Evolutionary conservation across 2,329 filamentous ascomycete genomes (phyloP), one percentile per base, ranked within the genome.

Genomic region (Aureobasidium sp.): DNA sequence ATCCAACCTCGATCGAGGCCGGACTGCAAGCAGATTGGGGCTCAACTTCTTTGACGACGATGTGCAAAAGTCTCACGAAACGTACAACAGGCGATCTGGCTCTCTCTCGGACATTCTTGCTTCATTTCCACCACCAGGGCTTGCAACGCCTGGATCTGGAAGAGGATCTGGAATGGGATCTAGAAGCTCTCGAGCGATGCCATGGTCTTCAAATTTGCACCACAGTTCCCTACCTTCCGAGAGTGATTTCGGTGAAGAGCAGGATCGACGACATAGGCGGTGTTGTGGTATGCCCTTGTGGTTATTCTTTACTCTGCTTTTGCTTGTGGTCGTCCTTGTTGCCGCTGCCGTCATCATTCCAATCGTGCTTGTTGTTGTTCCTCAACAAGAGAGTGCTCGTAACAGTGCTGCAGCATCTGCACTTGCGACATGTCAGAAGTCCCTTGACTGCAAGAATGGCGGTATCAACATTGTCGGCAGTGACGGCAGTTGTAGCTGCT

Each of bases 281-380:
- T 94, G 86, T 69, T 98, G 91, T 64, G 91, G 91, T 14, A 78
- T 97, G 61, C 86, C 89, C 2, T 65, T 86, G 14, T 94, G 88
- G 83, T 79, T 79, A 0, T 90, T 95, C 63, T 70, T 93, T 19
- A 64, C 89, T 0, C 65, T 83, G 7, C 64, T 80, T 41, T 68
- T 94, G 17, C 64, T 90, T 3, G 64, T 90, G 10, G 64, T 95
- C 34, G 72, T 86, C 54, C 75, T 95, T 22, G 76, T 95, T 50
- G 83, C 86, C 3, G 88, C 88, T 4, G 93, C 91, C 1, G 76
- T 97, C 37, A 77, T 95, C 29, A 79, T 97, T 12, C 93, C 93
- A 0, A 68, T 85, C 17, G 75, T 81, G 44, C 70, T 86, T n/a
- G 71, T 84, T 38, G 77, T 79, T 22, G 67, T 85, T 38, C 80